Base-by-base conservation (phyloP, 306 rosid species). In the Vigna radiata region DNA sequence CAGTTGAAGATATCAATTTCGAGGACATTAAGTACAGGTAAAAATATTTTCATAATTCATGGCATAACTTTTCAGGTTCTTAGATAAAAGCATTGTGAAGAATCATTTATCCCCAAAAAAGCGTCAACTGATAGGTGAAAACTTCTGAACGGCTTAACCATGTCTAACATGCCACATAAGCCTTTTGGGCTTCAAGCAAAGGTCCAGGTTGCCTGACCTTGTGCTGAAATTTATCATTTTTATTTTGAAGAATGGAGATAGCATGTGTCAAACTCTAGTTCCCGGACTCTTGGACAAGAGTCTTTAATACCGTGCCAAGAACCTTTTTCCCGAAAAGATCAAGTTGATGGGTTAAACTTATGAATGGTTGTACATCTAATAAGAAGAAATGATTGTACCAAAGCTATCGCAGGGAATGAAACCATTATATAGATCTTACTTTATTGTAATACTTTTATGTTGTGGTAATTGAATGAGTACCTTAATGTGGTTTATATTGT, bases 21-120 rank as follows among this genome's bases (percentile, higher is more conserved):
- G 89, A 68, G 83, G 94, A 92, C 66, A 86, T 95, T 74, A 95
- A 87, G 83, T 92, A 15, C 86, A 89, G 89, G 99, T 92, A 87
- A 88, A 89, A 60, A 29, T 15, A 52, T 13, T 41, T 47, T 75
- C 56, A 21, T 43, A 27, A 1, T 39, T 65, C 62, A 21, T 58
- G 16, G 2, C 37, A 37, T 61, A 47, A 75, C 68, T 75, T 37
- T 72, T 72, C 58, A 47, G 21, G 25, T 68, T 72, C 50, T 63
- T 16, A 17, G 37, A 15, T 44, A n/a, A 56, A 77, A 82, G 52
- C 36, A n/a, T 69, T 58, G 43, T 14, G 44, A 69, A 67, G 37
- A 47, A 31, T 10, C 72, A 50, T 76, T 36, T 63, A 41, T 64
- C 19, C 39, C 29, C 53, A 47, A 46, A 21, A 78, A 58, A 21